Evolutionary conservation across 2,329 filamentous ascomycete genomes (phyloP), one percentile per base, ranked within the genome.

Genomic region (Blastomyces gilchristii): DNA sequence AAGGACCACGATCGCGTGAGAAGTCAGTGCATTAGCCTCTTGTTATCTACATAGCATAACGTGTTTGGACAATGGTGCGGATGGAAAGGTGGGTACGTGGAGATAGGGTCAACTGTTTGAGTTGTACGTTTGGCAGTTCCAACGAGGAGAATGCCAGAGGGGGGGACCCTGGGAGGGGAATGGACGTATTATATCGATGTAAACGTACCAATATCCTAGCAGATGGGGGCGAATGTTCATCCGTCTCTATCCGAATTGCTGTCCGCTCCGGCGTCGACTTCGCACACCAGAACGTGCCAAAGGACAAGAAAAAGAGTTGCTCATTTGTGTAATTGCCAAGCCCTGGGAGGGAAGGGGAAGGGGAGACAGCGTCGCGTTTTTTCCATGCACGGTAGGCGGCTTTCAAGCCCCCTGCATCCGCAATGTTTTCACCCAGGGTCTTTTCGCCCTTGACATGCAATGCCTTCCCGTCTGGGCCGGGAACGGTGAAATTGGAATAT

Each of bases 341-440:
- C 0, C 87, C 87, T 0, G 85, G 86, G 18, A 89, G 78, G 49
- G 79, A 71, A 69, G 79, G 69, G 63, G 82, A 81, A 0, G 82
- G 77, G n/a, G 78, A 79, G 47, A 80, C 74, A 1, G 76, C 72
- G 41, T 83, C 81, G 12, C 81, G 80, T 66, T 81, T 82, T 71
- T 85, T 82, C 87, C 87, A 90, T 0, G 86, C 86, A 31, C 81
- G 77, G 70, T 83, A 89, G 0, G 85, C 79, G 0, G 85, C 83
- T 8, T 81, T 79, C 0, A 90, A 71, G 16, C 87, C 87, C 18
- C 86, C 87, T 0, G 87, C 84, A 71, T 90, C 87, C 1, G 87
- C 86, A 69, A 90, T 86, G 69, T 89, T 89, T 75, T 90, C 87
- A 25, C 83, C 84, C 1, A 89, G 75, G 0, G 87, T 89, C 16